These are phyloP conservation scores for Candida quercuum DNA, from an alignment of 805 yeast genomes.

Conservation along the genomic window DNA sequence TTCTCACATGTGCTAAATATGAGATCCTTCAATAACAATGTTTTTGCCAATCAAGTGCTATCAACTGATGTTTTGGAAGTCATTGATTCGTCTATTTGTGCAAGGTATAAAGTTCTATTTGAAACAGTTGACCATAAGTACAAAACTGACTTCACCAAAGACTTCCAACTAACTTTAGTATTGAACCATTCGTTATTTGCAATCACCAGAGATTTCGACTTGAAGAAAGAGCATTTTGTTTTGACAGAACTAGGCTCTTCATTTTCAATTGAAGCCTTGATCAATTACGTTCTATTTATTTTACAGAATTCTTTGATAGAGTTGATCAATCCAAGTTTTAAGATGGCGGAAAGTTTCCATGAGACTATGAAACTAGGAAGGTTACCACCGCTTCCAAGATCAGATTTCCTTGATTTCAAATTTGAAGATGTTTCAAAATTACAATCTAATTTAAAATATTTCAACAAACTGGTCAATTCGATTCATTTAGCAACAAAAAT, in stretches of 20 bases:
- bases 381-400: conserved; percentile 24
- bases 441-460: conserved; percentile 13
- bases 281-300: conserved; percentile 14
- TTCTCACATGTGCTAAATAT: conserved; percentile 3
- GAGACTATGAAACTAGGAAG: conserved; percentile 9
- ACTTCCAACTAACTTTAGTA: conserved; percentile 12
- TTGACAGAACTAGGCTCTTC: conserved; percentile 18
- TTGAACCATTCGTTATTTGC: conserved; percentile 10
- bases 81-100: conserved; percentile 11
- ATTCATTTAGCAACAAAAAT: conserved; percentile 9
- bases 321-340: conserved; percentile 11
- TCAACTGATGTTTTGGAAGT: conserved; percentile 13
- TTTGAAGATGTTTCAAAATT: conserved; percentile 4
- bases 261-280: conserved; percentile 15
- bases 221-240: conserved; percentile 9
- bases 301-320: conserved; percentile 10
- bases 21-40: neutral
- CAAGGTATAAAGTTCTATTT: conserved; percentile 19
- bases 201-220: conserved; percentile 10
- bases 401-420: conserved; percentile 16
- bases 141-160: conserved; percentile 13
- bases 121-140: conserved; percentile 23
- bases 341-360: conserved; percentile 6
- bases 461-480: conserved; percentile 10
- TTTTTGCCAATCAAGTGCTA: conserved; percentile 4